phyloP scores from a whole-genome alignment of 257 asterid species.

The Paulownia fortunei region DNA sequence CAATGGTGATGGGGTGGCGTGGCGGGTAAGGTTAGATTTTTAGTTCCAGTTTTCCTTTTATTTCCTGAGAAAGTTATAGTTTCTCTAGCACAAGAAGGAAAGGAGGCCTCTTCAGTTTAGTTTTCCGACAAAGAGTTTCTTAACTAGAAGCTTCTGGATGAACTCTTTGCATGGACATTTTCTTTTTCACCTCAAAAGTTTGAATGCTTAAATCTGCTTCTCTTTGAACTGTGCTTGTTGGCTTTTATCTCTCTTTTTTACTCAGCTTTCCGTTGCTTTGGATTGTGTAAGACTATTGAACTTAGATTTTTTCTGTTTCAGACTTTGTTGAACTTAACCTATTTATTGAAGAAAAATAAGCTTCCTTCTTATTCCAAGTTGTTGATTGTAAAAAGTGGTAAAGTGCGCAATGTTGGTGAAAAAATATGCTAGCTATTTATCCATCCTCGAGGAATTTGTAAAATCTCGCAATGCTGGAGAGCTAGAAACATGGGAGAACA shows the following conservation, averaged over 20 bases:
- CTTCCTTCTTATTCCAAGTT: background rate
- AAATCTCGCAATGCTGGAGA: background rate
- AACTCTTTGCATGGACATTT: background rate
- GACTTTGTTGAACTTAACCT: background rate
- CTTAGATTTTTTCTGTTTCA: background rate
- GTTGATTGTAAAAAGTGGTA: background rate
- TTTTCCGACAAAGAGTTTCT: background rate
- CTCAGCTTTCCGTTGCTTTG: background rate
- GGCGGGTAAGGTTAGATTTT: background rate
- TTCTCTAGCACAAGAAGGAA: background rate
- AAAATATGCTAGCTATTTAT: background rate
- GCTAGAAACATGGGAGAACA: background rate
- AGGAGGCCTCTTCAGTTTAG: background rate
- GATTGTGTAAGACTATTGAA: background rate
- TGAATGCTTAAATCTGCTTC: constrained; percentile 21
- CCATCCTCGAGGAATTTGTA: background rate
- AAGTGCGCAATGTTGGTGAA: background rate
- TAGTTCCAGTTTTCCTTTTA: background rate
- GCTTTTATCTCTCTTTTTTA: background rate
- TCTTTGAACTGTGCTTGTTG: constrained; percentile 4
- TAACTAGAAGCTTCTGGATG: constrained; percentile 12
- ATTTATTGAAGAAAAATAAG: background rate
- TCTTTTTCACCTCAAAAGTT: background rate
- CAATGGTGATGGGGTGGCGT: background rate
- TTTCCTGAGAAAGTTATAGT: background rate